Base-by-base conservation (phyloP, 495 filamentous ascomycete species). In the Penicillium nucicola region DNA sequence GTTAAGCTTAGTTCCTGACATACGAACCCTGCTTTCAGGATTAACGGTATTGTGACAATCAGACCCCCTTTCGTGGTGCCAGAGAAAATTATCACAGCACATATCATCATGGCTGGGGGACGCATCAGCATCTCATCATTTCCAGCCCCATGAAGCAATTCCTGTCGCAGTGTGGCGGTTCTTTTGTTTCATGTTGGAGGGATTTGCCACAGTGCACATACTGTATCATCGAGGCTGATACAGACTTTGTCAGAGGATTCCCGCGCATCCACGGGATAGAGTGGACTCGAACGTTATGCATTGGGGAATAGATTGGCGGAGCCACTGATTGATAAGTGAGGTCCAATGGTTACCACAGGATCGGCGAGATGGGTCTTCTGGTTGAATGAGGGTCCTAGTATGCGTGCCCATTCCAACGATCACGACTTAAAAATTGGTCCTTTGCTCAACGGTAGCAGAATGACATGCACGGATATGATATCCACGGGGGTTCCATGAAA, bases 251-350 rank as follows among this genome's bases (percentile, higher is more conserved):
- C 53, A 54, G 40, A 11, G 20, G 18, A 49, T 36, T 38, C 42
- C 41, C 42, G 49, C 6, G 31, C 50, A 18, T 20, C 45, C 49
- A 38, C 25, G 43, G 42, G 35, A 8, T 8, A 49, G 44, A 43
- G 53, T 54, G 51, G 54, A 47, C 28, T 44, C 43, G 9, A 25
- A n/a, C 31, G 31, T 22, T 14, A 30, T 48, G 37, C 18, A 37
- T 25, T 14, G 37, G 35, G 41, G 28, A 46, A 47, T 53, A 42
- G 53, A 20, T 37, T 32, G 41, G 35, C 37, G 41, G 45, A 50
- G 46, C 42, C 47, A 49, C 53, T 57, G 60, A 62, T 62, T 60
- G 60, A 62, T 62, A 62, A 60, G 11, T 20, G 14, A 5, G 8
- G 12, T 12, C 56, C 50, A 60, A 54, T 60, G 14, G 15, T 4